Evolutionary conservation across 805 yeast species (phyloP).

Genomic region (Kodamaea kakaduensis): DNA sequence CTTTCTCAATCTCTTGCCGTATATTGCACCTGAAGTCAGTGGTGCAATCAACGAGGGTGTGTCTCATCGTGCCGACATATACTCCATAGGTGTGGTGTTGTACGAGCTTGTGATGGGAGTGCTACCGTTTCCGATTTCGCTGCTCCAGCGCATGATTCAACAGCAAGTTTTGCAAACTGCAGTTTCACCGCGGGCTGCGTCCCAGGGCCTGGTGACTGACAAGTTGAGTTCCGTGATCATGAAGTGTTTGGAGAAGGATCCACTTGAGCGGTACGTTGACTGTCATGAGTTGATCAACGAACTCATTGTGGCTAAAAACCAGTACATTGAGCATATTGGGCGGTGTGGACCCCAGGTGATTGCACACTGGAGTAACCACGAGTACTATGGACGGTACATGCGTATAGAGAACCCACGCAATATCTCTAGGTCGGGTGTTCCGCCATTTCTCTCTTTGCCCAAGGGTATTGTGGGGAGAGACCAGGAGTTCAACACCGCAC

Average conservation of each 20-base stretch:
- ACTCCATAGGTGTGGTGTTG: conserved; percentile 47
- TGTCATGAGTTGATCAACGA: conserved; percentile 34
- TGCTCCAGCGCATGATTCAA: conserved; percentile 34
- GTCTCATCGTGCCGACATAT: conserved; percentile 47
- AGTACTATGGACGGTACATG: conserved; percentile 5
- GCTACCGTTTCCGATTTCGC: conserved; percentile 28
- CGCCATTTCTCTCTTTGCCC: conserved; percentile 10
- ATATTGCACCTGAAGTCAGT: conserved; percentile 49
- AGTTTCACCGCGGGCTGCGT: conserved; percentile 32
- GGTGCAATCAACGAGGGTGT: conserved; percentile 35
- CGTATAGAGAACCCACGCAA: conserved; percentile 1
- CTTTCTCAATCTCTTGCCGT: conserved; percentile 40
- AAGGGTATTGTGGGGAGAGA: conserved; percentile 15
- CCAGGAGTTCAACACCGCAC: conserved; percentile 9
- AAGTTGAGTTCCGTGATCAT: conserved; percentile 37
- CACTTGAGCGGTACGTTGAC: conserved; percentile 35
- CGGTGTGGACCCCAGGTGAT: conserved; percentile 1
- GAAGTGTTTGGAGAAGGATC: conserved; percentile 40
- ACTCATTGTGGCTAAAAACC: conserved; percentile 22
- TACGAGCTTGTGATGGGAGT: conserved; percentile 46
- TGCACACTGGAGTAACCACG: conserved; percentile 4
- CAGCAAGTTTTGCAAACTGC: conserved; percentile 42
- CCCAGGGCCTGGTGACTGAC: conserved; percentile 24
- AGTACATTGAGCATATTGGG: conserved; percentile 13
- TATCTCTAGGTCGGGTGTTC: conserved; percentile 8